Evolutionary conservation across 768 basidiomycete species (phyloP).

Genomic region (Pisolithus marmoratus): DNA sequence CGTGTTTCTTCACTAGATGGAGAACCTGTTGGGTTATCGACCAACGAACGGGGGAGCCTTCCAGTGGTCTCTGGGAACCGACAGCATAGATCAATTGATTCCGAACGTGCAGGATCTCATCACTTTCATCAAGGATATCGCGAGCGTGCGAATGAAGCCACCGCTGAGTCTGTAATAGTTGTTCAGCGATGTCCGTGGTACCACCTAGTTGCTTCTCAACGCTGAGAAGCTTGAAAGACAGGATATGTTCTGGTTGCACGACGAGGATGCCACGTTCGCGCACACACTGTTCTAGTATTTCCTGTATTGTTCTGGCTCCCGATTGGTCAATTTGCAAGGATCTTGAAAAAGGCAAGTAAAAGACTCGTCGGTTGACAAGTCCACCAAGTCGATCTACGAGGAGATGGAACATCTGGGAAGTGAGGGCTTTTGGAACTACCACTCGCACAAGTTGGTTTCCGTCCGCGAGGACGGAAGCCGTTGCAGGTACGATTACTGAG

Average conservation of each 20-base stretch:
- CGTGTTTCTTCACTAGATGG: constrained; percentile 11
- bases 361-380: constrained; percentile 24
- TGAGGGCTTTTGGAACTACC: constrained; percentile 23
- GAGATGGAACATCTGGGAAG: constrained; percentile 23
- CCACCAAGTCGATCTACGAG: constrained; percentile 20
- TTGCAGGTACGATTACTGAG: constrained; percentile 26
- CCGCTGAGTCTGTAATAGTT: constrained; percentile 23
- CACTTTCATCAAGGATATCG: constrained; percentile 28
- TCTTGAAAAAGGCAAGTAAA: constrained; percentile 23
- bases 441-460: constrained; percentile 21
- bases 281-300: constrained; percentile 12
- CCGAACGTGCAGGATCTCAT: constrained; percentile 31
- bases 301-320: neutral
- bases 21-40: constrained; percentile 33
- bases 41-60: constrained; percentile 42
- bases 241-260: constrained; percentile 28
- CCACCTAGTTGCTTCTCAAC: constrained; percentile 24
- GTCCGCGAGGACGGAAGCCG: constrained; percentile 16
- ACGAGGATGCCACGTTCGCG: constrained; percentile 19
- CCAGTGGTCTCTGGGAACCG: constrained; percentile 30
- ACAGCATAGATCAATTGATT: constrained; percentile 45
- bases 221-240: constrained; percentile 22
- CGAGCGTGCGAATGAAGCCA: constrained; percentile 21
- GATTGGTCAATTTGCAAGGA: constrained; percentile 3
- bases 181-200: constrained; percentile 1